phyloP scores from a whole-genome alignment of 176 grass and related monocot genomes.

The Oryza officinalis region DNA sequence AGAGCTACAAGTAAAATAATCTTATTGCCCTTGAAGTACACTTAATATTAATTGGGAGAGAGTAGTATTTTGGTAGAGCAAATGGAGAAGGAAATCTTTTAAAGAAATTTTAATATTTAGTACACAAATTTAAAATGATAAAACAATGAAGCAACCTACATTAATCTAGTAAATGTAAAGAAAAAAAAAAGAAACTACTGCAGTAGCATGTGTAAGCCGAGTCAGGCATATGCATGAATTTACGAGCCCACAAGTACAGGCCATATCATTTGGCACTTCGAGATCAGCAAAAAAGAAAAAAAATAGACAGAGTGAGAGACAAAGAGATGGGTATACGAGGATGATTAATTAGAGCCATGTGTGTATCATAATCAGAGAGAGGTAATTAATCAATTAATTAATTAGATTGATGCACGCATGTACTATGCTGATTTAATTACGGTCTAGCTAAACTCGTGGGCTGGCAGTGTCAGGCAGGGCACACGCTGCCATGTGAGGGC shows the following conservation, averaged over 20 bases:
- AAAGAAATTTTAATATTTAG: too few relatives aligned
- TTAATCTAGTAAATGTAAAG: too few relatives aligned
- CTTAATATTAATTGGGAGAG: too few relatives aligned
- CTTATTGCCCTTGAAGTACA: too few relatives aligned
- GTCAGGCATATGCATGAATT: neutral
- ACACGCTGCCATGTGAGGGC: neutral
- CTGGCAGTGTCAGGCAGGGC: neutral
- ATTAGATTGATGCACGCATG: neutral
- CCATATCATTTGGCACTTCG: constrained; percentile 26
- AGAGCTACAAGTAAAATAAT: too few relatives aligned
- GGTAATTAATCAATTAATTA: neutral
- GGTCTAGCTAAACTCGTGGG: neutral
- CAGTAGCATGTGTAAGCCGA: too few relatives aligned
- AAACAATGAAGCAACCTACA: too few relatives aligned
- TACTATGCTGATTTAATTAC: neutral
- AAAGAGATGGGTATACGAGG: constrained; percentile 29
- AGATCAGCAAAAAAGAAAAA: neutral
- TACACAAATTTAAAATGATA: too few relatives aligned
- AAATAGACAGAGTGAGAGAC: neutral
- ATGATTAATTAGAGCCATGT: constrained; percentile 14
- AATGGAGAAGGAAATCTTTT: too few relatives aligned
- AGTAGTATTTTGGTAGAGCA: too few relatives aligned
- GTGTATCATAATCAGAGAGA: constrained; percentile 7
- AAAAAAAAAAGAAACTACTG: too few relatives aligned
- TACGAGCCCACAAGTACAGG: constrained; percentile 28